These are phyloP conservation scores for Solanum clarkiae DNA, from an alignment of 257 asterid genomes.

Conservation along the genomic window DNA sequence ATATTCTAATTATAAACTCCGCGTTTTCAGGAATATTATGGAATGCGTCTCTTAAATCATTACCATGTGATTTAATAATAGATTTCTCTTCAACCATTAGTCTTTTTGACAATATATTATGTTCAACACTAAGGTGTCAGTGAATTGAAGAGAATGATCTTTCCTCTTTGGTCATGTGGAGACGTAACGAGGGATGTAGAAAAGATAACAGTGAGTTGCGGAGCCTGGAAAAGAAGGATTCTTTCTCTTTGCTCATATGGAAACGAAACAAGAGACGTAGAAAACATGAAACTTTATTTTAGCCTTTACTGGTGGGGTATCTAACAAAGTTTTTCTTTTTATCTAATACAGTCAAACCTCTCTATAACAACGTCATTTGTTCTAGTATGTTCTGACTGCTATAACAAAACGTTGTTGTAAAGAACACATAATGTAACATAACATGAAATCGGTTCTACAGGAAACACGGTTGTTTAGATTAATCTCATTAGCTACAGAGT, in stretches of 20 bases:
- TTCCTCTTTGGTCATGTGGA: background rate
- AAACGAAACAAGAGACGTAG: constrained; percentile 22
- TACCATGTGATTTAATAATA: background rate
- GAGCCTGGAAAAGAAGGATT: background rate
- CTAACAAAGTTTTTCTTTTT: background rate
- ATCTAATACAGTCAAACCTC: background rate
- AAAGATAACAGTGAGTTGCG: background rate
- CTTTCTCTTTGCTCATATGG: constrained; percentile 7
- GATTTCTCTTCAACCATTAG: background rate
- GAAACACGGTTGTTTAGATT: background rate
- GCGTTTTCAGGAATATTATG: constrained; percentile 6
- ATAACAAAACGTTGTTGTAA: background rate
- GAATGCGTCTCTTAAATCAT: constrained; percentile 33
- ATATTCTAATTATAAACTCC: background rate
- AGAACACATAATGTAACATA: background rate
- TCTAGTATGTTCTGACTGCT: background rate
- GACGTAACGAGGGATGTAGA: too few relatives aligned
- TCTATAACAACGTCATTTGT: background rate
- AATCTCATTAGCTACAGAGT: background rate
- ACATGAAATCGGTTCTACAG: background rate
- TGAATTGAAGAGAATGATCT: background rate
- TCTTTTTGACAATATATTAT: background rate
- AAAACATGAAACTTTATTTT: constrained; percentile 25
- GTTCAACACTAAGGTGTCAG: constrained; percentile 16
- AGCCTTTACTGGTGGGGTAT: constrained; percentile 29